Evolutionary conservation across 2,329 filamentous ascomycete species (phyloP).

Genomic region (Ascocoryne sarcoides): DNA sequence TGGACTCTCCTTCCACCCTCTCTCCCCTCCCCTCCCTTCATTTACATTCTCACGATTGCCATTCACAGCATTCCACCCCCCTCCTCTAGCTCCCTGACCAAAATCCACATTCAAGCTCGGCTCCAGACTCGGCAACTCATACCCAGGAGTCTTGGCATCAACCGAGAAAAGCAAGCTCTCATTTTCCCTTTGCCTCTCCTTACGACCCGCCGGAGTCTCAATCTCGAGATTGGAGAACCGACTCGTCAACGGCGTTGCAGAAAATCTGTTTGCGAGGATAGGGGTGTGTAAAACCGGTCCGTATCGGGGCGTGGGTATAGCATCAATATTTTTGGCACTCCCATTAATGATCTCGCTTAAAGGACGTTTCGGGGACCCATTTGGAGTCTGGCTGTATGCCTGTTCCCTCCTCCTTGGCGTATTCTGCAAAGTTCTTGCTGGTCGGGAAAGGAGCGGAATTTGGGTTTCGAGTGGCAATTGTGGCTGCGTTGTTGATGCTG

Average conservation of each 20-base stretch:
- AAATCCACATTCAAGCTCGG: too few relatives aligned
- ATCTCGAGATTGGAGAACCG: constrained; percentile 5
- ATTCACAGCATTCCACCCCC: too few relatives aligned
- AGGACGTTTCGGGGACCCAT: constrained; percentile 13
- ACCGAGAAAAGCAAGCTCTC: too few relatives aligned
- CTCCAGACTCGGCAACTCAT: too few relatives aligned
- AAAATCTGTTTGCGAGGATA: background rate
- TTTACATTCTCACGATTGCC: too few relatives aligned
- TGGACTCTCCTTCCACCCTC: too few relatives aligned
- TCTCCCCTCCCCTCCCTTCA: too few relatives aligned
- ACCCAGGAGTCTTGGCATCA: too few relatives aligned
- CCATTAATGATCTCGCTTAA: constrained; percentile 24
- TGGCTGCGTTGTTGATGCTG: background rate
- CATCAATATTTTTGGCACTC: constrained; percentile 9
- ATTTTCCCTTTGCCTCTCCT: too few relatives aligned
- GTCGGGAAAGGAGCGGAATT: constrained; percentile 17
- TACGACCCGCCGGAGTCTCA: background rate
- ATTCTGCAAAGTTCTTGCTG: constrained; percentile 16
- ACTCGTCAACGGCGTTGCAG: constrained; percentile 13
- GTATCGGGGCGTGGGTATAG: constrained; percentile 13
- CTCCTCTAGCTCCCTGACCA: too few relatives aligned
- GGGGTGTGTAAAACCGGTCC: constrained; percentile 21
- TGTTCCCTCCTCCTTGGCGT: too few relatives aligned
- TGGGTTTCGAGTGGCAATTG: background rate
- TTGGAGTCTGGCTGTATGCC: constrained; percentile 4